A percentile compares a stretch with the other conserved stretches of the same genome.
These are phyloP conservation scores for Isatis lusitanica DNA, from an alignment of 441 rosid species.

Conservation along the genomic window DNA sequence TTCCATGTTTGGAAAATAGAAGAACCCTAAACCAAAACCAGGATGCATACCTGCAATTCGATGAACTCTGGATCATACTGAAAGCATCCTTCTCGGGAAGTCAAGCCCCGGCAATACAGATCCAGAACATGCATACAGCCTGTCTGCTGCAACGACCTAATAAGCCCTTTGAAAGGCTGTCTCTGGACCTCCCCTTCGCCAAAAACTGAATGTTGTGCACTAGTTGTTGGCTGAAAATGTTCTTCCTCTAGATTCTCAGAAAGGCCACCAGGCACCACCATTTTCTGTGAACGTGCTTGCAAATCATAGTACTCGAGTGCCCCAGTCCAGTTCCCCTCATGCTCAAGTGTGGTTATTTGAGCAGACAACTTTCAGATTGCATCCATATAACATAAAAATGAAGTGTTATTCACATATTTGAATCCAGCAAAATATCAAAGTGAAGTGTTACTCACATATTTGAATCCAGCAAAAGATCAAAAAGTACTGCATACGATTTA, in stretches of 20 bases:
- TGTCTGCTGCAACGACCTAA: slow-evolving; percentile 91
- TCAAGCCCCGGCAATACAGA: slow-evolving; percentile 85
- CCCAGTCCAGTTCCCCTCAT: slow-evolving; percentile 95
- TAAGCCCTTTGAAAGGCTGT: slow-evolving; percentile 86
- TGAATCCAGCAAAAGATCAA: slow-evolving; percentile 15
- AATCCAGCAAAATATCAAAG: slow-evolving; percentile 14
- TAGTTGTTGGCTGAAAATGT: slow-evolving; percentile 37
- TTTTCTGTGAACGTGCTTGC: slow-evolving; percentile 76
- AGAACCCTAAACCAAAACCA: slow-evolving; percentile 5
- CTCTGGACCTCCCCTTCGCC: slow-evolving; percentile 52
- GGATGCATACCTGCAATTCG: slow-evolving; percentile 78
- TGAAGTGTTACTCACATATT: too few species aligned
- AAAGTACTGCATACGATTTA: neutral
- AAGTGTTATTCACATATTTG: slow-evolving; percentile 33
- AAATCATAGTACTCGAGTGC: slow-evolving; percentile 95
- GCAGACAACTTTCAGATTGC: slow-evolving; percentile 61
- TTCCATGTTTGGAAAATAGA: slow-evolving; percentile 8
- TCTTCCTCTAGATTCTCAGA: slow-evolving; percentile 41
- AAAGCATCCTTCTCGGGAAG: slow-evolving; percentile 65
- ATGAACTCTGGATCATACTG: slow-evolving; percentile 79
- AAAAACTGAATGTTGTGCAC: slow-evolving; percentile 39
- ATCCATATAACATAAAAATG: slow-evolving; percentile 36
- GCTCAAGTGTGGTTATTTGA: slow-evolving; percentile 93
- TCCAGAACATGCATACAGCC: slow-evolving; percentile 93
- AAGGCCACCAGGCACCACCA: slow-evolving; percentile 40